phyloP scores from a whole-genome alignment of 2,329 filamentous ascomycete species.

The Xylariaceae sp. region DNA sequence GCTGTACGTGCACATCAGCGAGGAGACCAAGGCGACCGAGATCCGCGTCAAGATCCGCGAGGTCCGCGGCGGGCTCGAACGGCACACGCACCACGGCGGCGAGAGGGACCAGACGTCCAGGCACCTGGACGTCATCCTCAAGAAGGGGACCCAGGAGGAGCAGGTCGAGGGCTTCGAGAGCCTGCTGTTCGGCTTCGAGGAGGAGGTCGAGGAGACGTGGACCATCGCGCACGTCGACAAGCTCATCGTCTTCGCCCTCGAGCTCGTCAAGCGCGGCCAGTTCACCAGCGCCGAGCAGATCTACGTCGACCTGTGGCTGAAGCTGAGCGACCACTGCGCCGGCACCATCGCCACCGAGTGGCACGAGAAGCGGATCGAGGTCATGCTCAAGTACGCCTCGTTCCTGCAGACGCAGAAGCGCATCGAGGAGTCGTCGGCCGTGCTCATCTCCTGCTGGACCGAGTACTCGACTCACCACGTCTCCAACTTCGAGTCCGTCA shows the following conservation, averaged over 20 bases:
- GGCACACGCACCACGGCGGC: background rate
- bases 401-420: slow-evolving; percentile 13
- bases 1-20: slow-evolving; percentile 11
- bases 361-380: slow-evolving; percentile 17
- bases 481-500: slow-evolving; percentile 15
- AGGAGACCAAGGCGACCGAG: slow-evolving; percentile 12
- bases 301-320: slow-evolving; percentile 15
- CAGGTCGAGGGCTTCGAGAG: slow-evolving; percentile 12
- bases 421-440: slow-evolving; percentile 12
- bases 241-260: slow-evolving; percentile 10
- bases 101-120: too few relatives aligned
- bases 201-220: slow-evolving; percentile 13
- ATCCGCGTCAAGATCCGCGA: slow-evolving; percentile 10
- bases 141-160: slow-evolving; percentile 7
- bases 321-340: slow-evolving; percentile 13
- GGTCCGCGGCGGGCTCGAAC: slow-evolving; percentile 3
- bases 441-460: slow-evolving; percentile 16
- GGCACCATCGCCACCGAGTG: slow-evolving; percentile 6
- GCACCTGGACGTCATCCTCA: slow-evolving; percentile 12
- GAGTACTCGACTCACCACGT: slow-evolving; percentile 16
- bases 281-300: slow-evolving; percentile 14
- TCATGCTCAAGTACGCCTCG: slow-evolving; percentile 13
- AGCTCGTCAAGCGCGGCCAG: slow-evolving; percentile 9
- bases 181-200: slow-evolving; percentile 14
- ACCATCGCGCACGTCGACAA: slow-evolving; percentile 11